Conservation (phyloP, 345 rosid genomes). For the Citrus cavaleriei region DNA sequence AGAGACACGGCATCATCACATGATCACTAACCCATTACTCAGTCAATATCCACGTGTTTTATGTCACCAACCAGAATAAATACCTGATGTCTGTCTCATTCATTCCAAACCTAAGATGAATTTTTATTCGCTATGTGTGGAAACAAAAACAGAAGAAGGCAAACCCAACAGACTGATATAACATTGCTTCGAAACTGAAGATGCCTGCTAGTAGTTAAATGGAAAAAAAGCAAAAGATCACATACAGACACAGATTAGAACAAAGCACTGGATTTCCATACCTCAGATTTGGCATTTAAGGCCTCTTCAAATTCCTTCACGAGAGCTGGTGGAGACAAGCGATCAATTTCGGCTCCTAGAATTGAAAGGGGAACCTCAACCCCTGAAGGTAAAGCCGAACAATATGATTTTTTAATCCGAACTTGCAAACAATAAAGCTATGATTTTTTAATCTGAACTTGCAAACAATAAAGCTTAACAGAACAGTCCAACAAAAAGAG, state of each 20-base stretch:
- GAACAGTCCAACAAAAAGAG: background rate
- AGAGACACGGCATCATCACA: background rate
- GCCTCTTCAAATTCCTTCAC: constrained; percentile 46
- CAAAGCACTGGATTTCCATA: constrained; percentile 8
- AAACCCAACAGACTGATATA: background rate
- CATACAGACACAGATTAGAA: background rate
- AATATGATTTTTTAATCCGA: background rate
- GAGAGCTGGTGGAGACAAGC: constrained; percentile 37
- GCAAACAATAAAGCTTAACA: background rate
- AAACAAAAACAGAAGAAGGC: background rate
- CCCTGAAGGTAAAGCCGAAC: constrained; percentile 24
- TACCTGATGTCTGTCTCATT: background rate
- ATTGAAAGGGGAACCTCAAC: constrained; percentile 48
- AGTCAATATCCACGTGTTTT: background rate
- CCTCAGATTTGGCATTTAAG: constrained; percentile 41
- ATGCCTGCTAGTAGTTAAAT: background rate
- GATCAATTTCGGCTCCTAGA: constrained; percentile 58
- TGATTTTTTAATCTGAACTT: background rate
- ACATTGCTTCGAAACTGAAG: background rate
- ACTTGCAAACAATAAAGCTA: background rate
- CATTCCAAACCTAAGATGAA: background rate
- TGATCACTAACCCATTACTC: background rate
- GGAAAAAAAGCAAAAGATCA: background rate
- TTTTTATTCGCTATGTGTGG: background rate
- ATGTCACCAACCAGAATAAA: background rate